These are phyloP conservation scores for Chrysosphaeria jannelii DNA, from an alignment of 2,329 filamentous ascomycete species.

Conservation along the genomic window DNA sequence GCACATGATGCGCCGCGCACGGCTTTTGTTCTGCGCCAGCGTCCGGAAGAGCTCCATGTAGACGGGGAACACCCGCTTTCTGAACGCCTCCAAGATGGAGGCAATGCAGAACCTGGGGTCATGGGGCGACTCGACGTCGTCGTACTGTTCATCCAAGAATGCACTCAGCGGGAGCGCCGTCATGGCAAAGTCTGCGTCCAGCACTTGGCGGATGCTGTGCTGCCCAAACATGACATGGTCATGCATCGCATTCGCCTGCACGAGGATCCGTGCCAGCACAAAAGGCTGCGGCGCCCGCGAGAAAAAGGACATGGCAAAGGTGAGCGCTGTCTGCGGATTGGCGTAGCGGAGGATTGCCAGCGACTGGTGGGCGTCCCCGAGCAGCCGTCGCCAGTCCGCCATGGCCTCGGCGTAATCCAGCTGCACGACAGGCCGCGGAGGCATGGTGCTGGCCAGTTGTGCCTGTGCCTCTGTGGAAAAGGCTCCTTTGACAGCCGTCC, in stretches of 20 bases:
- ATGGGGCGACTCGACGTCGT: constrained; percentile 41
- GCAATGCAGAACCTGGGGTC: constrained; percentile 48
- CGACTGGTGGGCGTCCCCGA: constrained; percentile 39
- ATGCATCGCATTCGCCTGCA: constrained; percentile 48
- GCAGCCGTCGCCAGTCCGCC: constrained; percentile 35
- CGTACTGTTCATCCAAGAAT: constrained; percentile 43
- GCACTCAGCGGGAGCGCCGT: constrained; percentile 41
- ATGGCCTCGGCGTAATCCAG: constrained; percentile 43
- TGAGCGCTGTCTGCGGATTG: constrained; percentile 38
- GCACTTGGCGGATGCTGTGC: constrained; percentile 39
- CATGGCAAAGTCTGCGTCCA: constrained; percentile 57
- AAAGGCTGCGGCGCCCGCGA: constrained; percentile 55
- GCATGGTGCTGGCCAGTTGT: constrained; percentile 77
- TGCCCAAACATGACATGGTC: constrained; percentile 37
- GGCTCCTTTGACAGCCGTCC: constrained; percentile 30
- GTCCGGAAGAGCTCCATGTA: constrained; percentile 65
- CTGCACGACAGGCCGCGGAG: constrained; percentile 66
- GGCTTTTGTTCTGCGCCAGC: constrained; percentile 69
- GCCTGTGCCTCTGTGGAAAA: constrained; percentile 80
- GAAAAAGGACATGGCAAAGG: constrained; percentile 44
- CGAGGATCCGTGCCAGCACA: constrained; percentile 52
- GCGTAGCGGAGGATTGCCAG: constrained; percentile 35
- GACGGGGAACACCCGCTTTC: constrained; percentile 28
- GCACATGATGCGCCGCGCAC: constrained; percentile 64
- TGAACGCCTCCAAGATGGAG: constrained; percentile 39